Evolutionary conservation across 2,329 filamentous ascomycete species (phyloP), one percentile per base, ranked within the genome.

Genomic region (Exophiala aquamarina): DNA sequence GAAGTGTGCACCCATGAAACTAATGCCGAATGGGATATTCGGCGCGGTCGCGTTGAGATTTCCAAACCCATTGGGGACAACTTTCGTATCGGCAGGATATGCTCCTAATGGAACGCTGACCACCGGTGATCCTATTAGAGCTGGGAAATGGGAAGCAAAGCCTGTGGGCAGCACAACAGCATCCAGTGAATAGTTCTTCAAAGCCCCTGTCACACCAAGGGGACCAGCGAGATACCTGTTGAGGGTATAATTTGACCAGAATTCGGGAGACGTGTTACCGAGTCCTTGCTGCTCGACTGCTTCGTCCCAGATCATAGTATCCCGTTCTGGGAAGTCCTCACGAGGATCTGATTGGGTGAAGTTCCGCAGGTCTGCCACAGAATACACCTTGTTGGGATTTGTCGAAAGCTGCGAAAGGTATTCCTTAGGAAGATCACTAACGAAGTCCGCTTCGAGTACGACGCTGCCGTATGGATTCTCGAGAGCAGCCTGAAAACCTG

Each of bases 101-200:
- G 73, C 73, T 0, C 83, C 82, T 47, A 87, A 65, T 0, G 83
- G 84, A 0, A 87, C 78, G 0, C 79, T 82, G 9, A 87, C 67
- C 3, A 83, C 73, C 0, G 84, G 84, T 0, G 74, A 70, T 1
- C 82, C 83, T 1, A 82, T 71, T 15, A 82, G 64, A 1, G 78
- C 79, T 2, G 79, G 73, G 3, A 79, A 69, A 2, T 66, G 62
- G 0, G 72, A 65, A 0, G 76, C 69, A 17, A 73, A 66, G 10
- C 65, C 54, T 0, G 81, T 80, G 0, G 83, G 84, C 3, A 86
- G 53, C 1, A 87, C 71, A 4, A 87, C 65, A 1, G 83, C 83
- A 54, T 83, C 80, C 1, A 86, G 72, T 3, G 74, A 72, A 54
- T 81, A 68, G 2, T 74, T 74, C 4, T 70, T 58, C 0, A 88